Base-by-base conservation (phyloP, 75 land plant genomes). In the Chamaecyparis obtusa region DNA sequence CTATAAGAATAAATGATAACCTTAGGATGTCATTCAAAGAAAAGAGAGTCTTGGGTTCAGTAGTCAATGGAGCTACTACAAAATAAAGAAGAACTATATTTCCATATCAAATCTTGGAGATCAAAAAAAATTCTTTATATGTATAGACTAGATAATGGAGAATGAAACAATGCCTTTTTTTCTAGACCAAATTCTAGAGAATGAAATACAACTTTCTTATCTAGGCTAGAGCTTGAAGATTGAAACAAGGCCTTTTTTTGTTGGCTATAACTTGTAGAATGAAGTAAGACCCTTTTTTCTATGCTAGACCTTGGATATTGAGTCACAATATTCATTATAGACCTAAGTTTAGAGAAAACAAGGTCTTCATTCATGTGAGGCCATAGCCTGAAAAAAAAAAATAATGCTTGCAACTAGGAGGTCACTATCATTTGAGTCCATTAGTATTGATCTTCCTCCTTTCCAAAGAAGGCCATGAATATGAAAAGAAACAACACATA, bases 381-480 rank as follows among this genome's bases (percentile, higher is more conserved):
- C 11, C 43, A 37, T 17, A 37, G 14, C 77, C 33, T n/a, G 9
- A 9, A 32, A 32, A 9, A 75, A 75, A 15, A 15, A 76, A 76
- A 35, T 2, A 15, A 33, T 15, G 41, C 79, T n/a, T n/a, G n/a
- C 79, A 33, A 76, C 79, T 2, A 76, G 39, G 79, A 30, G 39
- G 39, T 76, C 39, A n/a, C 43, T 76, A 19, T 76, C 79, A 41
- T 41, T 78, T 78, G 81, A 78, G 81, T 78, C 81, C 81, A 78
- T 41, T 33, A 44, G 24, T 19, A 13, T 35, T 39, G 46, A 78
- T 37, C 55, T 87, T 67, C 46, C 37, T 36, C 15, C 87, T 49
- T 4, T 87, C 41, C 83, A 27, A 88, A 15, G n/a, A 49, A 49
- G 51, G 51, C 51, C 36, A n/a, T 44, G 67, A 21, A 54, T 9